Conservation (phyloP, 768 basidiomycete species). For the Suillus ampliporus region DNA sequence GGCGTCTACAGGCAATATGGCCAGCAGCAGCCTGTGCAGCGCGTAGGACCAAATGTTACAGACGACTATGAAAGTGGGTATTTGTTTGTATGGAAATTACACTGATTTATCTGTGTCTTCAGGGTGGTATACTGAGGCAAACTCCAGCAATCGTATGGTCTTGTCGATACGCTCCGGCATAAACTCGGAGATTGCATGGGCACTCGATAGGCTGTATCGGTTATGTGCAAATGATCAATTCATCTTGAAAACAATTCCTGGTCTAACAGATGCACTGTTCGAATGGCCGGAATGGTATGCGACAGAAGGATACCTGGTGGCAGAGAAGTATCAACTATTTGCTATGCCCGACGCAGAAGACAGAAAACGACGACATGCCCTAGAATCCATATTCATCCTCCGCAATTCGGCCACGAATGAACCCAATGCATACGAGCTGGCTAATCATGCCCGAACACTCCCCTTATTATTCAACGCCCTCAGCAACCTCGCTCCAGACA, state of each 20-base stretch:
- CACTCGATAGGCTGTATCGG: constrained; percentile 83
- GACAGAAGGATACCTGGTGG: constrained; percentile 58
- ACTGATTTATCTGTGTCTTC: constrained; percentile 15
- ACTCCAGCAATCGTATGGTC: constrained; percentile 86
- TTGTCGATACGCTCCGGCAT: constrained; percentile 87
- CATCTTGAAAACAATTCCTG: constrained; percentile 71
- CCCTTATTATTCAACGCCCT: constrained; percentile 71
- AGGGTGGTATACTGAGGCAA: constrained; percentile 89
- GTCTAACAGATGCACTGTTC: constrained; percentile 82
- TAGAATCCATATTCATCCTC: constrained; percentile 84
- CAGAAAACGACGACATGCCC: constrained; percentile 72
- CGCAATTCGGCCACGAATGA: constrained; percentile 83
- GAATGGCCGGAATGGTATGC: constrained; percentile 91
- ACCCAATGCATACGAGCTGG: constrained; percentile 66
- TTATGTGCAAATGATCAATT: constrained; percentile 84
- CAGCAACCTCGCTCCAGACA: constrained; percentile 59
- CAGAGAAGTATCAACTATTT: constrained; percentile 56
- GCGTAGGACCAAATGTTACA: constrained; percentile 50
- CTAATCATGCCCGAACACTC: constrained; percentile 62
- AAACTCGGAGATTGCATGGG: constrained; percentile 84
- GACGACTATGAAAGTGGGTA: constrained; percentile 81
- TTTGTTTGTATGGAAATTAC: constrained; percentile 9
- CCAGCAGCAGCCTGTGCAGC: constrained; percentile 23
- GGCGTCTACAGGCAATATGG: constrained; percentile 32
- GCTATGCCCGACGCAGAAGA: constrained; percentile 55